Evolutionary conservation across 2,329 filamentous ascomycete species (phyloP).

Genomic region (Epichloe bromicola): DNA sequence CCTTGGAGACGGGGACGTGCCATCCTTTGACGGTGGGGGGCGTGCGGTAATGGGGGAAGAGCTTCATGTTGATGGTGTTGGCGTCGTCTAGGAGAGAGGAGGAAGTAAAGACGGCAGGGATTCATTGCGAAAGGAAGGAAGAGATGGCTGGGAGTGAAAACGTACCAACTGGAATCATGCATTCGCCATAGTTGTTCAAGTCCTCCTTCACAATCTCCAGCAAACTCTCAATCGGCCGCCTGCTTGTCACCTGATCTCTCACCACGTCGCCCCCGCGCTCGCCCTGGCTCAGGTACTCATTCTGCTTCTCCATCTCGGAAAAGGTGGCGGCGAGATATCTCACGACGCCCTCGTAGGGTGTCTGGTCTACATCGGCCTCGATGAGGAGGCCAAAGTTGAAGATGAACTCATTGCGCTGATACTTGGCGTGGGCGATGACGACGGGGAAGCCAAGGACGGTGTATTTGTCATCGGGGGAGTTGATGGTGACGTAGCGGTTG

Average conservation of each 20-base stretch:
- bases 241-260: slow-evolving; percentile 22
- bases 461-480: slow-evolving; percentile 55
- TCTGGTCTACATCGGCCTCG: slow-evolving; percentile 52
- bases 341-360: slow-evolving; percentile 73
- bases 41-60: slow-evolving; percentile 70
- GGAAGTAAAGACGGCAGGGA: background rate
- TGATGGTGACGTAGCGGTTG: slow-evolving; percentile 75
- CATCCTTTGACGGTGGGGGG: slow-evolving; percentile 76
- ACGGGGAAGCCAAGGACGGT: slow-evolving; percentile 80
- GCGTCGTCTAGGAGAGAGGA: slow-evolving; percentile 54
- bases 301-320: slow-evolving; percentile 84
- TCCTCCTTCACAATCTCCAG: slow-evolving; percentile 75
- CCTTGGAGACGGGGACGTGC: slow-evolving; percentile 76
- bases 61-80: slow-evolving; percentile 92
- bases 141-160: slow-evolving; percentile 8
- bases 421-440: slow-evolving; percentile 69
- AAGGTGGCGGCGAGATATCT: slow-evolving; percentile 75
- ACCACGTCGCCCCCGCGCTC: slow-evolving; percentile 13
- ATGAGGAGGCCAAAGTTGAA: slow-evolving; percentile 93
- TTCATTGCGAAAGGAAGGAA: background rate
- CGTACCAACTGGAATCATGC: slow-evolving; percentile 91
- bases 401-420: slow-evolving; percentile 90
- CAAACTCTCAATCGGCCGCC: slow-evolving; percentile 68
- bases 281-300: slow-evolving; percentile 62
- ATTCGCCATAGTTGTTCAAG: slow-evolving; percentile 92